Evolutionary conservation across 2,329 filamentous ascomycete species (phyloP), one percentile per base, ranked within the genome.

Genomic region (Exophiala sideris): DNA sequence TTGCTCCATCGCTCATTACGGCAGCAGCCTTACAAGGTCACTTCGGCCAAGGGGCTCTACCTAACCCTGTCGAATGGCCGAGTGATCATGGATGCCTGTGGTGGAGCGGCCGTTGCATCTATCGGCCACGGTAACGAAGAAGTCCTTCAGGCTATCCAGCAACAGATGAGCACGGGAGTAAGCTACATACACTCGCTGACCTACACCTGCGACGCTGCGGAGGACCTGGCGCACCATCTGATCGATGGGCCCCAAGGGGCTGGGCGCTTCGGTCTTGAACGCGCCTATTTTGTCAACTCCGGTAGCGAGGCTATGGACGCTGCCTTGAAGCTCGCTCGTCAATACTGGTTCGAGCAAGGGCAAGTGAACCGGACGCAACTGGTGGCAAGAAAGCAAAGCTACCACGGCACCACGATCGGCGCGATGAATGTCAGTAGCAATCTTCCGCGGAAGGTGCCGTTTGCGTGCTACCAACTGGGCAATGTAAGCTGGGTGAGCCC

Each of bases 71-170:
- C 73, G 60, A 75, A 77, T 64, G 85, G 84, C 1, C 76, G 79
- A 20, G 74, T 71, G 33, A 79, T 94, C 40, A 78, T 91, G 11
- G 89, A 94, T 67, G 85, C 83, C 1, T 87, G 85, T 16, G 81
- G 85, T 24, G 89, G 89, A 86, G 88, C 2, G 3, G 61, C 61
- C 87, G 87, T 91, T 3, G 78, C 83, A 8, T 86, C 84, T 65
- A 72, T 92, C 8, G 89, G 88, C 5, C 84, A 89, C 62, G 83
- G 81, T 29, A 78, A 86, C 55, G 35, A 40, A 1, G 75, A 84
- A 45, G 81, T 91, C 10, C 74, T 75, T 10, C 71, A 79, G 2
- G 86, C 85, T 0, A 77, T 89, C 38, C 68, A 73, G 3, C 63
- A 75, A 10, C 86, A 90, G 62, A 71, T 86, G 0, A 73, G 76